Conservation (phyloP, 495 filamentous ascomycete genomes). For the Podospora sp. region DNA sequence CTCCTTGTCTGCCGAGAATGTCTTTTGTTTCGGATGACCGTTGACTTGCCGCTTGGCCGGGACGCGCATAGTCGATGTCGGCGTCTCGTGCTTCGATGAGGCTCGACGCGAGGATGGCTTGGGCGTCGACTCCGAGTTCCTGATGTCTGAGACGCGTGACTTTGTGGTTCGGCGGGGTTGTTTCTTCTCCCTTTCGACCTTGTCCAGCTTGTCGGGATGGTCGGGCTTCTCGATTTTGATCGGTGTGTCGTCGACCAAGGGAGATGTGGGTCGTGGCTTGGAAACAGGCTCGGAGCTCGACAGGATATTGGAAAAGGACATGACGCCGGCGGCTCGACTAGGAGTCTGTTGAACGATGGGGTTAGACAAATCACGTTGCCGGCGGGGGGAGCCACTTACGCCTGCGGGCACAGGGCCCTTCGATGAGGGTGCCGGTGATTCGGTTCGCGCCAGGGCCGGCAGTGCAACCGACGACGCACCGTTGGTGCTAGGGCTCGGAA, state of each 20-base stretch:
- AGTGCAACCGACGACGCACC: slow-evolving; percentile 45
- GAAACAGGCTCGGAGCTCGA: slow-evolving; percentile 68
- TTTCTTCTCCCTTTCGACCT: slow-evolving; percentile 35
- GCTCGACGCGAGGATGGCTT: slow-evolving; percentile 45
- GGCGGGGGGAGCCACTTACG: slow-evolving; percentile 39
- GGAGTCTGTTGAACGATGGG: slow-evolving; percentile 52
- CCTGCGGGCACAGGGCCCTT: slow-evolving; percentile 36
- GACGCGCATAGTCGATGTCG: slow-evolving; percentile 47
- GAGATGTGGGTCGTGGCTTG: slow-evolving; percentile 49
- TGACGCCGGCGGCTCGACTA: slow-evolving; percentile 73
- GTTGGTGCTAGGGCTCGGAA: slow-evolving; percentile 50
- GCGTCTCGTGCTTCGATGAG: slow-evolving; percentile 47
- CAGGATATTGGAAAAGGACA: slow-evolving; percentile 90
- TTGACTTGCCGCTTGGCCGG: slow-evolving; percentile 55
- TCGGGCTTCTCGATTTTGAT: slow-evolving; percentile 34
- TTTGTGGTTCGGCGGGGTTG: slow-evolving; percentile 48
- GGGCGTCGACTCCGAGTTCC: slow-evolving; percentile 41
- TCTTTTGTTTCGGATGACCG: slow-evolving; percentile 54
- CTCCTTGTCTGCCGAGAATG: slow-evolving; percentile 64
- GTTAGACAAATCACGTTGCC: slow-evolving; percentile 28
- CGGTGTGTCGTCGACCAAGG: slow-evolving; percentile 32
- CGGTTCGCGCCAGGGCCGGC: slow-evolving; percentile 48
- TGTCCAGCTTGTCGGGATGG: slow-evolving; percentile 21
- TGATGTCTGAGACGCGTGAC: slow-evolving; percentile 43
- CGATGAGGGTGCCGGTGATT: slow-evolving; percentile 39